Conservation (phyloP, 208 protist species). For the Novymonas esmeraldas region DNA sequence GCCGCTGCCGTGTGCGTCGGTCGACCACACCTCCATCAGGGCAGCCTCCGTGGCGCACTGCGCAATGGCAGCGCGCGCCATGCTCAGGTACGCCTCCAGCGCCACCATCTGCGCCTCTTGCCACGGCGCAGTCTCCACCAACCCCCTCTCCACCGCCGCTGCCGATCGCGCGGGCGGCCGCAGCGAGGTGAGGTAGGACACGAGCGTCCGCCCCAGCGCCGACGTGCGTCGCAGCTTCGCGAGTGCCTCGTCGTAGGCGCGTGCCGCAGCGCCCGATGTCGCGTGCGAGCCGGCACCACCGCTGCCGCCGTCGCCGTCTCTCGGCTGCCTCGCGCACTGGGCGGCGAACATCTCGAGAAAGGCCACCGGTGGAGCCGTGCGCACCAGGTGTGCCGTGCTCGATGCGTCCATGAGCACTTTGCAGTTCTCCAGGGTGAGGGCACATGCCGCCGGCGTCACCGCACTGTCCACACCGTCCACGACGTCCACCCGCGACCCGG, state of each 20-base stretch:
- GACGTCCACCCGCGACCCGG: not conserved
- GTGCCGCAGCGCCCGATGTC: constrained; percentile 11
- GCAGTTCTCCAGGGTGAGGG: constrained; percentile 20
- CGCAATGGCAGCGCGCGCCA: constrained; percentile 6
- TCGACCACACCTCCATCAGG: constrained; percentile 20
- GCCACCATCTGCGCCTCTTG: constrained; percentile 5
- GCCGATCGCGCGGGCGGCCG: not conserved
- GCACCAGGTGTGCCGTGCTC: not conserved
- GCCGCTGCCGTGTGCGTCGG: not conserved
- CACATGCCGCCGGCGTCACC: not conserved
- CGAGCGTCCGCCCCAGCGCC: constrained; percentile 14
- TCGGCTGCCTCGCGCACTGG: constrained; percentile 5
- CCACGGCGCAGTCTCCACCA: not conserved
- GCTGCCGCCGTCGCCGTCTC: not conserved
- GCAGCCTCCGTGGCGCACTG: constrained; percentile 24
- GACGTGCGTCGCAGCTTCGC: constrained; percentile 18
- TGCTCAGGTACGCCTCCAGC: constrained; percentile 20
- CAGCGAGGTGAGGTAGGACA: constrained; percentile 17
- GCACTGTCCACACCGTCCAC: not conserved
- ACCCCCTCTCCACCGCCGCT: not conserved
- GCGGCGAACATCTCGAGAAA: constrained; percentile 11
- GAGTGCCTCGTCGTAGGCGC: constrained; percentile 10
- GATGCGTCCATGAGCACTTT: constrained; percentile 34
- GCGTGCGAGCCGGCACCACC: not conserved
- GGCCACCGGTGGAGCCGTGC: not conserved